Evolutionary conservation across 805 yeast genomes (phyloP), one percentile per base, ranked within the genome.

Genomic region (Hanseniaspora lachancei): DNA sequence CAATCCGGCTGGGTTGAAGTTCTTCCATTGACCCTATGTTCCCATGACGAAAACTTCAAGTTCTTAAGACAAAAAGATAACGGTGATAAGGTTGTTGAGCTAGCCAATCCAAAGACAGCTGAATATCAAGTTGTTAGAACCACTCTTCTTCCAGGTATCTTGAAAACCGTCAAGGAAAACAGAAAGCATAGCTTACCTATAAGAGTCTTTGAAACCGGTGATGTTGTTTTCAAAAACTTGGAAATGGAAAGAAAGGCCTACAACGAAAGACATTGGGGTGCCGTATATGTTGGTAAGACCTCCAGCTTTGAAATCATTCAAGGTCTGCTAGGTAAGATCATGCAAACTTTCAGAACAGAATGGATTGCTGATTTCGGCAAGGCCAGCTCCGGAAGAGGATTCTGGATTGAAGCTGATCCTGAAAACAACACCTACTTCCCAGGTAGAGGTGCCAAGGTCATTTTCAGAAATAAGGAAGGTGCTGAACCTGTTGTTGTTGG

Each of bases 81-180:
- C 63, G 77, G 76, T 63, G 78, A 80, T n/a, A 73, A 72, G 52
- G 97, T 89, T 35, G 97, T 93, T 55, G 82, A 85, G 64, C 79
- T 93, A 63, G 97, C 86, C 57, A 93, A 93, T 71, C 99, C 99
- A 59, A 93, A 93, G 75, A 93, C 98, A 20, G 70, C 81, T 52
- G 99, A 93, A 73, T 93, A 91, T 71, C 96, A 93, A 75, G 98
- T 93, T 59, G 97, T 93, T 29, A 85, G 98, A 77, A 93, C 98
- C 18, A 80, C 95, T 29, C 76, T 93, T 63, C 74, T 91, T 58
- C 97, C 98, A 49, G 99, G 99, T 62, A 77, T 93, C 57, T 79
- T 93, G 67, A 93, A 93, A 72, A 93, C 98, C 27, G 82, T 93
- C 61, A 84, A 86, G 68, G 98, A 95, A 74, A 93, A 93, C 75